Evolutionary conservation across 75 land plant genomes (phyloP), one percentile per base, ranked within the genome.

Genomic region (Chamaecyparis obtusa): DNA sequence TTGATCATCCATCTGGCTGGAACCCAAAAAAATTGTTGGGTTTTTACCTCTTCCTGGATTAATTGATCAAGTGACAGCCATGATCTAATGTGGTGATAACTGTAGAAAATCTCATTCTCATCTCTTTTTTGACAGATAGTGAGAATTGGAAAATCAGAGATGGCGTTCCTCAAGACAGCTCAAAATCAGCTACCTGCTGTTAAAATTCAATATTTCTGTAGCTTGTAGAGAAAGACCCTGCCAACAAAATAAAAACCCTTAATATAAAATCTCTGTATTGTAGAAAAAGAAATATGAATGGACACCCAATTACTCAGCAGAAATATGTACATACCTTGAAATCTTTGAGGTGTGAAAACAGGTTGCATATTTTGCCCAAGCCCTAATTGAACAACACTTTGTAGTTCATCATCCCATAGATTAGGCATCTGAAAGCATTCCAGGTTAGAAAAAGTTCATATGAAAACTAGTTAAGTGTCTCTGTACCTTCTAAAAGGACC

Each of bases 361-460:
- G 33, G 46, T 46, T 81, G 83, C 13, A 81, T 81, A 32, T 81
- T 81, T 81, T 46, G 54, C 33, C 83, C 87, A 51, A 86, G 56
- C 56, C 91, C 85, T 88, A 89, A 90, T 37, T 86, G 91, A 43
- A 90, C 91, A 43, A 90, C 69, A 57, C 79, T 90, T 75, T 86
- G 91, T 16, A 90, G 76, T 54, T 90, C 91, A 44, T 86, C 88
- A 57, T 90, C 91, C 91, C 91, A 89, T 43, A 69, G 91, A 79
- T n/a, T 86, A 64, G 91, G 51, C n/a, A 72, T 56, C 91, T 90
- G 91, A 44, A 46, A 81, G 24, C 46, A 46, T 24, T 90, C 9
- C 46, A 10, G 83, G 21, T 81, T n/a, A 81, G 49, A 2, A 81
- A 41, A 44, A 32, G 15, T 44, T n/a, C 33, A 8, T 11, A 44